Base-by-base conservation (phyloP, 2,329 filamentous ascomycete genomes). In the Venturia oleaginea region DNA sequence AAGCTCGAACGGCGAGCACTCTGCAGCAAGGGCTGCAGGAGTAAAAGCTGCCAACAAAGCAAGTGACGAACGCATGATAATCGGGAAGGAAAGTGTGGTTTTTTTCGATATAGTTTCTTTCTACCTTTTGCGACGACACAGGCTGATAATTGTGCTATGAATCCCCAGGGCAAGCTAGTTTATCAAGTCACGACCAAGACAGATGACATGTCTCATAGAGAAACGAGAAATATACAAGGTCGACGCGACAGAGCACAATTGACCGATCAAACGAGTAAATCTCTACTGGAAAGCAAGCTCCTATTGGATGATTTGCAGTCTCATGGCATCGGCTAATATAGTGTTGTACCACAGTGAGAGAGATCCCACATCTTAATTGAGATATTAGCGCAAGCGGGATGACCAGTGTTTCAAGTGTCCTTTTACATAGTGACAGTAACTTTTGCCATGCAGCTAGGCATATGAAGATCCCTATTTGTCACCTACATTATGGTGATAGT, bases 1-100 rank as follows among this genome's bases (percentile, higher is more conserved):
- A 4, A 65, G 61, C 38, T 65, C 46, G 4, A 65, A 38, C 4
- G 46, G 34, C 13, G 64, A 59, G 30, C 64, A 65, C 11, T 40
- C 55, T 15, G 34, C 54, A 42, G 59, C 59, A 11, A 62, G 24
- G 6, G 37, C 43, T 8, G n/a, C 34, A 22, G 59, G 59, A 42
- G 27, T 60, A 0, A 40, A 1, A 22, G 24, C 59, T 2, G 32
- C 40, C 4, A 65, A 37, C 65, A 63, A 5, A 38, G 60, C 59
- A 34, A 63, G 19, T 22, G 42, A 22, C 43, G 43, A 57, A 38
- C 30, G 34, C 64, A 65, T 65, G n/a, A 43, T 65, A 37, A 42
- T 61, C 59, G 37, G 40, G 24, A 61, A 17, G n/a, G 27, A 40
- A 22, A 8, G 37, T 11, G 27, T 11, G 3, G 3, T 17, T 3